Base-by-base conservation (phyloP, 2,329 filamentous ascomycete genomes). In the Fusarium secorum region DNA sequence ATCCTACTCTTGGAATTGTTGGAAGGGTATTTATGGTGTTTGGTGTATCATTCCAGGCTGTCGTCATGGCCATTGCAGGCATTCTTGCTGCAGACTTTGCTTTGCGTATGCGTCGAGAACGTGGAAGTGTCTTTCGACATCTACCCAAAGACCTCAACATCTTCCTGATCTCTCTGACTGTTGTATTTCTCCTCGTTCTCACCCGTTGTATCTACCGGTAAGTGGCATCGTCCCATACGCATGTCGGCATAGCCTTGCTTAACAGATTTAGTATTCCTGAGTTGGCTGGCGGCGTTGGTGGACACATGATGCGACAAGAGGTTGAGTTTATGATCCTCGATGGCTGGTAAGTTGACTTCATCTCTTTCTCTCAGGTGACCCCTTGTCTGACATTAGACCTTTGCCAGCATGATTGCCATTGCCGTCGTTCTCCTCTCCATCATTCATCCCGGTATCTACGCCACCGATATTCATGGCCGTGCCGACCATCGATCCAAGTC, bases 221-320 rank as follows among this genome's bases (percentile, higher is more conserved):
- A 24, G 54, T 17, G 1, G 2, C 6, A 11, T 28, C 11, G 18
- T 28, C 11, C 8, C 3, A 14, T 33, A 4, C 18, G 0, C 3
- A 3, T 26, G 2, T 17, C 4, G 10, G 1, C 0, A 11, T 4
- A 4, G 3, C 10, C 9, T 26, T 17, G n/a, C 0, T 1, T 30
- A 38, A 57, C 7, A 22, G 3, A 7, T 17, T 1, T 17, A 57
- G 54, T 7, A 57, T 57, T 1, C 32, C 32, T 3, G 54, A 57
- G 26, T 15, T 57, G 17, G 44, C 54, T 17, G 54, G 42, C 2
- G 54, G 54, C 3, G 54, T 57, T 9, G 54, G 54, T 13, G 54
- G 54, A 24, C 44, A 52, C 15, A 38, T 57, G 33, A 57, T 57
- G 54, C 44, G 44, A 32, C 44, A 57, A 17, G 54, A 57, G 13